Evolutionary conservation across 2,329 filamentous ascomycete genomes (phyloP).

Genomic region (Colletotrichum sp.): DNA sequence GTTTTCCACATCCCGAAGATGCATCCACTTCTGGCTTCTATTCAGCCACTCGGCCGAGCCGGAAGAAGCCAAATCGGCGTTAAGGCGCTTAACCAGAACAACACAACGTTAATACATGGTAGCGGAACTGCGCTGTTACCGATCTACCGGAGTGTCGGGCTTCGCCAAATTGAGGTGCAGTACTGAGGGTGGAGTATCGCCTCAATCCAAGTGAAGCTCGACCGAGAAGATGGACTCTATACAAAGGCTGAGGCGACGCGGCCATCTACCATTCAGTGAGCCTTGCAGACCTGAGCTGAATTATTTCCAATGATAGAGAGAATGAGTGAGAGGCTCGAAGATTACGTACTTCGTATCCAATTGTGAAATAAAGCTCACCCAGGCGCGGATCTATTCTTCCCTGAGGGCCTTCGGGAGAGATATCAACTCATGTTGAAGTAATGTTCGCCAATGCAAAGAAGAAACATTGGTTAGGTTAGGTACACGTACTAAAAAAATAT

Average conservation of each 20-base stretch:
- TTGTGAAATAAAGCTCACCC: neutral
- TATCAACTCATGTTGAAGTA: neutral
- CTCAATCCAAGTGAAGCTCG: neutral
- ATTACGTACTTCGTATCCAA: neutral
- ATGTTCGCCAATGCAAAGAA: neutral
- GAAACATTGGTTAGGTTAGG: neutral
- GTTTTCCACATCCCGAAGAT: neutral
- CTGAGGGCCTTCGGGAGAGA: neutral
- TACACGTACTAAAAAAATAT: neutral
- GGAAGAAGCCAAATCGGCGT: neutral
- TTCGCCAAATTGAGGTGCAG: neutral
- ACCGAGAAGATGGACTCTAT: fast-evolving
- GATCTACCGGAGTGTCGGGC: neutral
- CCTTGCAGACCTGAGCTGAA: neutral
- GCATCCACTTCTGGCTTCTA: neutral
- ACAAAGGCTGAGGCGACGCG: neutral
- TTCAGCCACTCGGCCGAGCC: neutral
- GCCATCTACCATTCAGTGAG: neutral
- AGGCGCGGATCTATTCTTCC: neutral
- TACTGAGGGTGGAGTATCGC: fast-evolving
- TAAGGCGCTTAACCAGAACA: neutral
- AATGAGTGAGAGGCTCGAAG: neutral
- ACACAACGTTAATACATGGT: neutral
- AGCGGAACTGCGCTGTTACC: neutral
- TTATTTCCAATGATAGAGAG: neutral